These are phyloP conservation scores for Jatropha curcas DNA, from an alignment of 345 rosid genomes.

Conservation along the genomic window DNA sequence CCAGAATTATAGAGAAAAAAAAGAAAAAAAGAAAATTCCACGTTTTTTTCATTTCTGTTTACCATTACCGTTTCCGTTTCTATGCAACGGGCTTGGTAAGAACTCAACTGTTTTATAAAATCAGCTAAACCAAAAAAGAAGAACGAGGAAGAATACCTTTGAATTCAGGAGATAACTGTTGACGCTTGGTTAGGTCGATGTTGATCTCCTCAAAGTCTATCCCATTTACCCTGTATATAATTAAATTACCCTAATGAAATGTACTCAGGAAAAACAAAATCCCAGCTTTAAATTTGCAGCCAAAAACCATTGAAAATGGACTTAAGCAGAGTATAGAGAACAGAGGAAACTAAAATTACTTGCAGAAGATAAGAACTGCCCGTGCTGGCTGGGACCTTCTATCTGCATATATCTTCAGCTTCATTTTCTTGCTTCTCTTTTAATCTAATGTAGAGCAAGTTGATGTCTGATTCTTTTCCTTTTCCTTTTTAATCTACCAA, in stretches of 20 bases:
- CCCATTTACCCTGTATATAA: slow-evolving; percentile 53
- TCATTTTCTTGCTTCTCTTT: slow-evolving; percentile 38
- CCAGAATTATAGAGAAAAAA: no score
- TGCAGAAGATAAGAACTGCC: slow-evolving; percentile 85
- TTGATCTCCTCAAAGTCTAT: slow-evolving; percentile 75
- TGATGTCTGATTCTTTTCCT: no score
- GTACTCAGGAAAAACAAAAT: not conserved
- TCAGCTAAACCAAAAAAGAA: no score
- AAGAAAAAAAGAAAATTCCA: no score
- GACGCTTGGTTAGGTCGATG: slow-evolving; percentile 51
- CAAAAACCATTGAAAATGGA: not conserved
- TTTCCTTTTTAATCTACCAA: no score
- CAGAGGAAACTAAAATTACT: no score
- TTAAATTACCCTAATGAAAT: not conserved
- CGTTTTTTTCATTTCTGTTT: no score
- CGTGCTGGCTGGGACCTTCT: slow-evolving; percentile 88
- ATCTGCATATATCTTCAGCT: slow-evolving; percentile 72
- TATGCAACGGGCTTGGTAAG: no score
- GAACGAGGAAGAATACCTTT: slow-evolving; percentile 41
- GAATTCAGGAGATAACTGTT: slow-evolving; percentile 67
- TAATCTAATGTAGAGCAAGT: no score
- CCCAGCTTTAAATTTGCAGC: not conserved
- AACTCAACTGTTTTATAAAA: no score
- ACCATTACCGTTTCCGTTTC: no score
- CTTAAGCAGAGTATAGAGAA: no score